Conservation (phyloP, 805 yeast genomes). For the Hanseniaspora clermontiae region DNA sequence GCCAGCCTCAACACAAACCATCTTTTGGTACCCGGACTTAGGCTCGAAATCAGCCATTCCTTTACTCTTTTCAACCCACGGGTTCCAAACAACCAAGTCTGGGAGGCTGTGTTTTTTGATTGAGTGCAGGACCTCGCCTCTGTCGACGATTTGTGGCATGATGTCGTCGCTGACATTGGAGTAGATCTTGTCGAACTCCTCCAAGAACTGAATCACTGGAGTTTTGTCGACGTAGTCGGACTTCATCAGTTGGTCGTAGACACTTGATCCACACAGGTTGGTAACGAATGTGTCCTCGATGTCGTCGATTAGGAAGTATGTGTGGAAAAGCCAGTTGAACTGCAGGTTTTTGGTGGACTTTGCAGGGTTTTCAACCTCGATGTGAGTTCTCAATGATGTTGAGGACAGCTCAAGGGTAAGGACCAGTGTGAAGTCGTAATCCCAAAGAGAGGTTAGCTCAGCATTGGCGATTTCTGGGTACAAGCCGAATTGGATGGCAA, state of each 20-base stretch:
- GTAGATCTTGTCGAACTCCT: constrained; percentile 80
- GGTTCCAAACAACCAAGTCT: constrained; percentile 90
- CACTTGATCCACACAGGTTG: constrained; percentile 59
- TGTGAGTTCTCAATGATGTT: constrained; percentile 49
- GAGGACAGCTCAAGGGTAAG: constrained; percentile 51
- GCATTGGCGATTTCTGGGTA: constrained; percentile 69
- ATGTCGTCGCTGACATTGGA: constrained; percentile 43
- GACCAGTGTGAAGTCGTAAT: constrained; percentile 62
- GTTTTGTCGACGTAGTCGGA: constrained; percentile 54
- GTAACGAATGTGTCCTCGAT: constrained; percentile 65
- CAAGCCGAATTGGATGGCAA: constrained; percentile 80
- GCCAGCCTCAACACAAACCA: constrained; percentile 96
- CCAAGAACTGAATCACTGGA: constrained; percentile 60
- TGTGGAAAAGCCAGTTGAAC: constrained; percentile 92
- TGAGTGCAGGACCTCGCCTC: constrained; percentile 59
- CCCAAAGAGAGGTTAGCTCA: constrained; percentile 51
- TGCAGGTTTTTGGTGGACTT: constrained; percentile 41
- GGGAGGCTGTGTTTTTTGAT: constrained; percentile 50
- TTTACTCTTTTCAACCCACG: constrained; percentile 75
- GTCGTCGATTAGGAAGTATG: constrained; percentile 65
- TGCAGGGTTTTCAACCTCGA: constrained; percentile 68
- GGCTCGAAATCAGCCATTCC: constrained; percentile 86
- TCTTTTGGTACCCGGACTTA: constrained; percentile 63
- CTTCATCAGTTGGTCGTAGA: constrained; percentile 63
- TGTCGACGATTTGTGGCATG: constrained; percentile 52